These are phyloP conservation scores for Pleodorina starrii DNA, from an alignment of 139 green algal species.

Conservation along the genomic window DNA sequence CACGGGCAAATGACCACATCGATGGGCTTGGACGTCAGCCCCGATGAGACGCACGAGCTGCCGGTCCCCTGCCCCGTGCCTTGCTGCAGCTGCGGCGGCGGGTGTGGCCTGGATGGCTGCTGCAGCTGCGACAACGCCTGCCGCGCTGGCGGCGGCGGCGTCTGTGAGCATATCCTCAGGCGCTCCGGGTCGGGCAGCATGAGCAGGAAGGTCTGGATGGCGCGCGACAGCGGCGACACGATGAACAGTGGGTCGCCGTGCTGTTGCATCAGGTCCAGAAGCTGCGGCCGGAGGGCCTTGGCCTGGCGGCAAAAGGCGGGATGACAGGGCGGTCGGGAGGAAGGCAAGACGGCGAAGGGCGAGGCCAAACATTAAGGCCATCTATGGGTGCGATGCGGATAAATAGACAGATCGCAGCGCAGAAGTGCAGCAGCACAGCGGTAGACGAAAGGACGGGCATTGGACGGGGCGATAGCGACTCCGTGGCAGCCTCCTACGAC, in stretches of 20 bases:
- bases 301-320: neutral
- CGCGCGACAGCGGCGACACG: slow-evolving; percentile 52
- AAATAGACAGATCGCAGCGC: too few relatives aligned
- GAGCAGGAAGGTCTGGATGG: slow-evolving; percentile 55
- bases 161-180: neutral
- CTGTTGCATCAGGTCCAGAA: slow-evolving; percentile 44
- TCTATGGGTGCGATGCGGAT: too few relatives aligned
- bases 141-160: neutral
- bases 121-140: neutral
- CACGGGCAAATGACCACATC: slow-evolving; percentile 18
- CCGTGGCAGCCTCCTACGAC: too few relatives aligned
- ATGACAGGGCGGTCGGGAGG: neutral
- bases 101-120: neutral
- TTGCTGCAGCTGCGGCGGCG: neutral
- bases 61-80: neutral
- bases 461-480: too few relatives aligned
- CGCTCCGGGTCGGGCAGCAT: slow-evolving; percentile 47
- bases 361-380: too few relatives aligned
- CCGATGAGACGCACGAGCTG: neutral
- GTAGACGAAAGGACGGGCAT: too few relatives aligned
- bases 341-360: too few relatives aligned
- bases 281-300: slow-evolving; percentile 5
- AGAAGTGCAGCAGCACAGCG: too few relatives aligned
- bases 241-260: slow-evolving; percentile 58
- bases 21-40: neutral